phyloP scores from a whole-genome alignment of 1,284 basidiomycete species.

The Puccinia sorghi region DNA sequence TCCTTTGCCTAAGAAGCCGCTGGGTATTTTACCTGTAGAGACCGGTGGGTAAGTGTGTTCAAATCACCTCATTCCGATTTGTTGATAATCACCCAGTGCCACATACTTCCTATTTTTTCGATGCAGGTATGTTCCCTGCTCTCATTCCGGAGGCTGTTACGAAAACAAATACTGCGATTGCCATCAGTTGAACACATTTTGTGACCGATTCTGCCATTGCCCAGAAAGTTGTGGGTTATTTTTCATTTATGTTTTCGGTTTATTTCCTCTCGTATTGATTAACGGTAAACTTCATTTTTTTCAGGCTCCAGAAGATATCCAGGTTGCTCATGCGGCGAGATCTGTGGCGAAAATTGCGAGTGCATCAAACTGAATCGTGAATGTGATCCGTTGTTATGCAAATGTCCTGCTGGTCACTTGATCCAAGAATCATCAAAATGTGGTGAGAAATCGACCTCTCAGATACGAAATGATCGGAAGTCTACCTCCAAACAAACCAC shows the following conservation, averaged over 20 bases:
- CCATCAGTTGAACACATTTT: not conserved
- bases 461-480: too few species aligned
- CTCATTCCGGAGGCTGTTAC: constrained; percentile 3
- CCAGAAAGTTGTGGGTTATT: not conserved
- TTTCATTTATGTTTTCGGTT: not conserved
- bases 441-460: not conserved
- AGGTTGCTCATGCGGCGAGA: constrained; percentile 9
- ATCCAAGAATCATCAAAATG: not conserved
- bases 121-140: constrained; percentile 28
- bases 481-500: not conserved
- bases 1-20: not conserved
- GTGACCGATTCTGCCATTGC: constrained; percentile 30
- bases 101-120: not conserved
- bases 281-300: not conserved
- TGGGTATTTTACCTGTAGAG: constrained; percentile 14
- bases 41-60: constrained; percentile 11
- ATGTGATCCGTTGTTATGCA: constrained; percentile 22
- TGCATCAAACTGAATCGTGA: constrained; percentile 12
- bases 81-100: not conserved
- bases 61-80: not conserved
- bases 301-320: constrained; percentile 22
- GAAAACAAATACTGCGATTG: constrained; percentile 20
- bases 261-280: constrained; percentile 8
- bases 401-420: not conserved
- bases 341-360: constrained; percentile 5